phyloP scores from a whole-genome alignment of 2,329 filamentous ascomycete genomes.

The Didymella glomerata region DNA sequence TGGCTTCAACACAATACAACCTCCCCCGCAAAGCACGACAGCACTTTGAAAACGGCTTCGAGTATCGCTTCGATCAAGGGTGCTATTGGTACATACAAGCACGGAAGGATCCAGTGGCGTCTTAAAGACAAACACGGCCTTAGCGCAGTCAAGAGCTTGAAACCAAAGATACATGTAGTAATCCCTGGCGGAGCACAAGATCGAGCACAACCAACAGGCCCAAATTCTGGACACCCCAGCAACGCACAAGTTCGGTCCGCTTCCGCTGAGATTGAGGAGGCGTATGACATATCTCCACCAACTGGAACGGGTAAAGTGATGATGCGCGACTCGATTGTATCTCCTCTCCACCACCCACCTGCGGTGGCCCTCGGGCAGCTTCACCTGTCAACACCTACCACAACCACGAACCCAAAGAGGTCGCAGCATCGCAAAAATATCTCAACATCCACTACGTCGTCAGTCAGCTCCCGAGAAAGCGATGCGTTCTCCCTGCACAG shows the following conservation, averaged over 20 bases:
- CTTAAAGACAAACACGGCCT: constrained; percentile 28
- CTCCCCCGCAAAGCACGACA: constrained; percentile 24
- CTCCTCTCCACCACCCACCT: constrained; percentile 39
- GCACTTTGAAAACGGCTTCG: constrained; percentile 38
- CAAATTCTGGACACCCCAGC: constrained; percentile 36
- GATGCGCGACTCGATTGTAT: constrained; percentile 43
- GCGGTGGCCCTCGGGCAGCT: constrained; percentile 27
- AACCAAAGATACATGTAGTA: constrained; percentile 49
- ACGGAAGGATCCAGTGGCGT: constrained; percentile 56
- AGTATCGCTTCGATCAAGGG: constrained; percentile 34
- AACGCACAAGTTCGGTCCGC: constrained; percentile 34
- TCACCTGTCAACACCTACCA: constrained; percentile 16
- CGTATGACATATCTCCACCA: constrained; percentile 45
- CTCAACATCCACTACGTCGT: constrained; percentile 42
- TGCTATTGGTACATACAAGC: constrained; percentile 56
- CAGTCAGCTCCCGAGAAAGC: constrained; percentile 48
- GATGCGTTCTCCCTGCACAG: constrained; percentile 53
- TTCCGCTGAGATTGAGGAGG: constrained; percentile 30
- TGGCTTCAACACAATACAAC: constrained; percentile 32
- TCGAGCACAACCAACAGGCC: constrained; percentile 42
- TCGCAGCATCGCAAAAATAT: constrained; percentile 24
- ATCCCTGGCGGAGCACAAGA: constrained; percentile 46
- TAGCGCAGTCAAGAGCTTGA: constrained; percentile 30
- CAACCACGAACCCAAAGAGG: constrained; percentile 2
- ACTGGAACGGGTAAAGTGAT: constrained; percentile 33